Conservation (phyloP, 2,329 filamentous ascomycete species). For the Neofusicoccum cordaticola region DNA sequence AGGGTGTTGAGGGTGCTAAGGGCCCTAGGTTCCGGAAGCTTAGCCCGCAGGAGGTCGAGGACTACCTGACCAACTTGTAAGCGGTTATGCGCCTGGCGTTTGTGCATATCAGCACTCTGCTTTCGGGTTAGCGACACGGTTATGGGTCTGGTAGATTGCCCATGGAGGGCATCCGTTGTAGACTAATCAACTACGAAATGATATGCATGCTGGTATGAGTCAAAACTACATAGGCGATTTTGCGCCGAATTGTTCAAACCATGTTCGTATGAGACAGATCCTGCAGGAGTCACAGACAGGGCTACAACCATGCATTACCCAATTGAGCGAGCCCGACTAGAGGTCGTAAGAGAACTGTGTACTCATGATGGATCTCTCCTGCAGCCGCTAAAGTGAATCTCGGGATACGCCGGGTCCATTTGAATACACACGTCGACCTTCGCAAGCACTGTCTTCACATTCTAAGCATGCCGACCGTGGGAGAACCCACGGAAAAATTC, state of each 20-base stretch:
- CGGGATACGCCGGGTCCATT: too few relatives aligned
- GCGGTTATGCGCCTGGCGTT: background rate
- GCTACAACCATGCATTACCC: too few relatives aligned
- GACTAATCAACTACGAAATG: slow-evolving; percentile 17
- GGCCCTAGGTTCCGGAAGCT: slow-evolving; percentile 91
- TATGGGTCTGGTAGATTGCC: slow-evolving; percentile 1
- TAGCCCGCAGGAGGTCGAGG: slow-evolving; percentile 96
- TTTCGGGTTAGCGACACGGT: slow-evolving; percentile 15
- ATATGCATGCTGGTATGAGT: slow-evolving; percentile 11
- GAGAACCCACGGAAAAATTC: background rate
- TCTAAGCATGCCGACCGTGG: too few relatives aligned
- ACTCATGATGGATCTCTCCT: too few relatives aligned
- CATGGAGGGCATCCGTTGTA: slow-evolving; percentile 9
- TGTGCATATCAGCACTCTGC: slow-evolving; percentile 14
- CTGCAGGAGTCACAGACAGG: too few relatives aligned
- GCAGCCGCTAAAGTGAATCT: too few relatives aligned
- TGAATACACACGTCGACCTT: too few relatives aligned
- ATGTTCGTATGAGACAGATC: too few relatives aligned
- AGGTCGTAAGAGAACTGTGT: too few relatives aligned
- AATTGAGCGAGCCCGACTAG: too few relatives aligned
- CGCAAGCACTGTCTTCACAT: too few relatives aligned
- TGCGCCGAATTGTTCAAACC: too few relatives aligned
- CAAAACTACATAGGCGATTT: background rate
- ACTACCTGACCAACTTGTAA: slow-evolving; percentile 96
- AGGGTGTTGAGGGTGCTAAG: slow-evolving; percentile 79